Base-by-base conservation (phyloP, 1,139 yeast species). In the Dujonia santamariae region DNA sequence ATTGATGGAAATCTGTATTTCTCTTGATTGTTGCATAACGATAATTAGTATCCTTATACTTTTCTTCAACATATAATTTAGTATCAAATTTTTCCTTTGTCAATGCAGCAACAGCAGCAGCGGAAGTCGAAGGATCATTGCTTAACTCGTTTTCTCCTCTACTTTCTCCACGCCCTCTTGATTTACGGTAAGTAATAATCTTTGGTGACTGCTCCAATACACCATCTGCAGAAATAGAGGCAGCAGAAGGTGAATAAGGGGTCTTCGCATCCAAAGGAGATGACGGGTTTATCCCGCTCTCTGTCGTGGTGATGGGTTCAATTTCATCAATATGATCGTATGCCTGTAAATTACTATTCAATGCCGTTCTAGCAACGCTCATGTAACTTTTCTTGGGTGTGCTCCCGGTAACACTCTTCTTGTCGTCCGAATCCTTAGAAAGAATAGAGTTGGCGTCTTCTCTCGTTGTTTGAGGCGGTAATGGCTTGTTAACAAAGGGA, bases 1-100 rank as follows among this genome's bases (percentile, higher is more conserved):
- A 53, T 32, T 75, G 75, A 54, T 88, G 97, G 54, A 85, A 90
- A 21, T 86, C 96, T 2, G 74, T 67, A 49, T 90, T 83, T 35
- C 96, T 67, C 43, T 75, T 78, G 45, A 72, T 70, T 11, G 82
- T 70, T 1, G 97, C 90, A 53, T 68, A 82, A 32, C 73, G 54
- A 43, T 52, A 78, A 26, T 40, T 51, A 1, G 72, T 54, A 38
- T 54, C 62, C 26, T 52, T 52, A 41, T 50, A 65, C 35, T 51
- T 53, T 39, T 67, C 73, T 31, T 58, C 67, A n/a, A 56, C 58
- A 38, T 67, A 69, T 16, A 67, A 45, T 34, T 50, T 54, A 2
- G 56, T 42, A 40, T 68, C 74, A 38, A 45, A 62, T 34, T 52
- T 55, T 12, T 55, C 56, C 31, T 54, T 44, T 8, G 59, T 51